These are phyloP conservation scores for Linnemannia schmuckeri DNA, from an alignment of 192 early-diverging fungal genomes.

Conservation along the genomic window DNA sequence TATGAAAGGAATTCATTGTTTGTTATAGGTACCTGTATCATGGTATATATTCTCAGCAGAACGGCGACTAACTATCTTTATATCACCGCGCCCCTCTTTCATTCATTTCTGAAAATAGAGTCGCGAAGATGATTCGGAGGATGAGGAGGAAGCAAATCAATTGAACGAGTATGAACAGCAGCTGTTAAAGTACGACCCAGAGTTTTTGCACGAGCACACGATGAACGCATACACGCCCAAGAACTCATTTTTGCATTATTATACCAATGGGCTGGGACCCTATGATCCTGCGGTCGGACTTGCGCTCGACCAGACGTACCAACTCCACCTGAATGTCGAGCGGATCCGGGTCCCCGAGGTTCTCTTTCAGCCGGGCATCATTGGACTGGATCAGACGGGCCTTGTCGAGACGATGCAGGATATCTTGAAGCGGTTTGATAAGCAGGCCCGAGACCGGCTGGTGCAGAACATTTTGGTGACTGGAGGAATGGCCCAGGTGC, in stretches of 20 bases:
- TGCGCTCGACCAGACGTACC: conserved; percentile 73
- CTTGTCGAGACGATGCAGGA: conserved; percentile 82
- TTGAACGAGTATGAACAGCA: conserved; percentile 80
- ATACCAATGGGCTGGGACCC: conserved; percentile 71
- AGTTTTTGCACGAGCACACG: conserved; percentile 80
- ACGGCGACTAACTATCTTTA: background rate
- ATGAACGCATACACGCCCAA: conserved; percentile 74
- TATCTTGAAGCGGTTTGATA: conserved; percentile 71
- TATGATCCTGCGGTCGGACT: conserved; percentile 72
- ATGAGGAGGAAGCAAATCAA: conserved; percentile 78
- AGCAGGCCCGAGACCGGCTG: conserved; percentile 56
- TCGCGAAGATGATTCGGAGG: conserved; percentile 84
- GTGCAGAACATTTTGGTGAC: conserved; percentile 83
- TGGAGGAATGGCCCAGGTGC: conserved; percentile 77
- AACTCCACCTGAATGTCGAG: conserved; percentile 93
- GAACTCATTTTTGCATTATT: conserved; percentile 81
- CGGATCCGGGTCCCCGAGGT: conserved; percentile 90
- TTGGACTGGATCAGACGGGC: conserved; percentile 92
- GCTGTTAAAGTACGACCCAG: conserved; percentile 79
- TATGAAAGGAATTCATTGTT: background rate
- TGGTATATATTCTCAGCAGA: background rate
- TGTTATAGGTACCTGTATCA: background rate
- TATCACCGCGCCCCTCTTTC: background rate
- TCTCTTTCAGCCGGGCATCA: conserved; percentile 89
- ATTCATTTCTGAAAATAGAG: conserved; percentile 58